Base-by-base conservation (phyloP, 2,329 filamentous ascomycete species). In the Aspergillus amoenus region DNA sequence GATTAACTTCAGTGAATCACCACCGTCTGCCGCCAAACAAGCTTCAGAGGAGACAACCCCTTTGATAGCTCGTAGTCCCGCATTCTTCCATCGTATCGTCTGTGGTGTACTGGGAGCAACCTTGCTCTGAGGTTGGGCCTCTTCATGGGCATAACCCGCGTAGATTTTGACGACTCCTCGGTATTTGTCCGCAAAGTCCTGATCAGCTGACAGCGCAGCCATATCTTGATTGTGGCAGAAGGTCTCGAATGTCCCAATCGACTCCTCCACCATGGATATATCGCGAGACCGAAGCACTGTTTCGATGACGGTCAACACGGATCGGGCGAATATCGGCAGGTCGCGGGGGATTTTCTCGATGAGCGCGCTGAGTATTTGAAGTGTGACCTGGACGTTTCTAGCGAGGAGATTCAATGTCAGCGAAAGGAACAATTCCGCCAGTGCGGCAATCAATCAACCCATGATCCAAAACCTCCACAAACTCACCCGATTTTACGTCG, bases 331-430 rank as follows among this genome's bases (percentile, higher is more conserved):
- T 51, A 99, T 86, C 51, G 91, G 90, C 48, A 97, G 85, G 72
- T 97, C 93, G 72, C 93, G 89, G 59, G 91, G 89, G 43, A 91
- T 85, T 77, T 97, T 97, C 71, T 97, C 93, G 74, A 97, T 92
- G 67, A 99, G 82, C 45, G 93, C 91, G 60, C 88, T 87, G 64
- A 97, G 82, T 66, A 99, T 97, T 74, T 95, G 90, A 58, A 99
- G 86, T 3, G 93, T 97, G 63, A 99, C 92, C 74, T 96, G 91
- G 57, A 96, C 90, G 79, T 95, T 95, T 65, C 91, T 94, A 66
- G 18, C 55, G 21, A 22, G 32, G 32, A 17, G 53, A 56, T 55
- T 60, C 49, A 55, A 40, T 27, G 56, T 55, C 17, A 59, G 55
- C 30, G 15, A 44, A 22, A 47, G 32, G 13, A 15, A 24, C 7